Base-by-base conservation (phyloP, 306 rosid genomes). In the Quercus alba region DNA sequence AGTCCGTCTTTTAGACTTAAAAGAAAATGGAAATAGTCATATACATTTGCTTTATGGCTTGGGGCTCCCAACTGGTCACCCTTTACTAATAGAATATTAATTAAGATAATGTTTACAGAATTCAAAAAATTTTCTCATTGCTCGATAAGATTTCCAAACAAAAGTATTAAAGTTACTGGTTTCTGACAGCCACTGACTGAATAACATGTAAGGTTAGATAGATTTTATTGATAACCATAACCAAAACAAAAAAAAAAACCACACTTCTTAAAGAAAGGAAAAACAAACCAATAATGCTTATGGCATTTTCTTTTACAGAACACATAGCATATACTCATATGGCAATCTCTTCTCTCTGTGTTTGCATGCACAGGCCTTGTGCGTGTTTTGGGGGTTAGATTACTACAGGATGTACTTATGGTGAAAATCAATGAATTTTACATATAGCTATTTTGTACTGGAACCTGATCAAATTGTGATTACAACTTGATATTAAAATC, bases 61-160 rank as follows among this genome's bases (percentile, higher is more conserved):
- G 55, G 83, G 67, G 74, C 57, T 63, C 18, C 74, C 41, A 57
- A 33, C 77, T 80, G 52, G 67, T 72, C 26, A 72, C 19, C 81
- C 70, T 75, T 61, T 79, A 79, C 61, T 15, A 18, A 58, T 67
- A 84, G 52, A 66, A 75, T 75, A 75, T 67, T 80, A 33, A 28
- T 10, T 52, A 23, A 74, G 67, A 35, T 75, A 62, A 78, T 78
- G 81, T 83, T 88, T 81, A 80, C 88, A 20, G 72, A 81, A 61
- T 70, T 72, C 88, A 64, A 88, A 79, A 88, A 59, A 77, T 81
- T 69, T 76, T 72, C 84, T 63, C 83, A 76, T 58, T 55, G 84
- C 82, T 81, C 82, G 76, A 81, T 83, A 74, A 83, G 87, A 88
- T 85, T 79, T 51, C 72, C 58, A 41, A 70, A 55, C 49, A 70